Evolutionary conservation across 371 early-diverging fungal genomes (phyloP).

Genomic region (Globomyces sp.): DNA sequence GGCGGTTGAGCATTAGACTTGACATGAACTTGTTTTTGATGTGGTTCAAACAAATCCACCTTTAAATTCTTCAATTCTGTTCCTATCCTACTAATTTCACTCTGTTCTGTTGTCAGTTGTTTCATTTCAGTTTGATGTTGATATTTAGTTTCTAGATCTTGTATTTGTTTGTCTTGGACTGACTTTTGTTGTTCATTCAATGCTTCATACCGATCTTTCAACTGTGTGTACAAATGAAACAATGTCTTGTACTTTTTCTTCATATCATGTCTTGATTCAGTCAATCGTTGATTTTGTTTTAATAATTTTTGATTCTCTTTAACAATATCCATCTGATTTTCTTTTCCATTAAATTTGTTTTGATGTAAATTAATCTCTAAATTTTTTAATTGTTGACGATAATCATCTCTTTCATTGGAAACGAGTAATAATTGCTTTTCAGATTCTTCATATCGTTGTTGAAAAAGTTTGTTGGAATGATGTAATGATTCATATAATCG

Average conservation of each 20-base stretch:
- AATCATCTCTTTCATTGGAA: conserved; percentile 6
- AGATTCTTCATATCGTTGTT: conserved; percentile 4
- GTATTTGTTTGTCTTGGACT: conserved; percentile 3
- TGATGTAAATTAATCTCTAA: background rate
- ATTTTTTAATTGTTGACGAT: background rate
- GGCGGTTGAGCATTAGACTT: background rate
- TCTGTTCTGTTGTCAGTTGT: background rate
- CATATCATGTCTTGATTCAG: conserved; percentile 7
- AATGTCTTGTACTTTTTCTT: conserved; percentile 17
- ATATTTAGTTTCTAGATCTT: conserved; percentile 1
- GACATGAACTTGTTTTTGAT: conserved; percentile 12
- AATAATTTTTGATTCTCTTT: conserved; percentile 1
- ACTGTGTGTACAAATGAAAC: conserved; percentile 3
- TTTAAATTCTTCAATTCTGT: conserved; percentile 25
- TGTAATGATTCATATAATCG: conserved; percentile 3
- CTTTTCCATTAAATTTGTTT: background rate
- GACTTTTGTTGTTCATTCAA: too few species aligned
- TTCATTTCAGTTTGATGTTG: background rate
- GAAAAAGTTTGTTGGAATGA: background rate
- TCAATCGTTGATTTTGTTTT: background rate
- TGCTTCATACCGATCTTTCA: background rate
- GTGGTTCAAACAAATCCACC: background rate
- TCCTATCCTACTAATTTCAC: conserved; percentile 7
- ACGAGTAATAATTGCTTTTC: conserved; percentile 2
- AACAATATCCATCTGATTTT: background rate